Conservation (phyloP, 257 asterid genomes). For the Fraxinus anomala region DNA sequence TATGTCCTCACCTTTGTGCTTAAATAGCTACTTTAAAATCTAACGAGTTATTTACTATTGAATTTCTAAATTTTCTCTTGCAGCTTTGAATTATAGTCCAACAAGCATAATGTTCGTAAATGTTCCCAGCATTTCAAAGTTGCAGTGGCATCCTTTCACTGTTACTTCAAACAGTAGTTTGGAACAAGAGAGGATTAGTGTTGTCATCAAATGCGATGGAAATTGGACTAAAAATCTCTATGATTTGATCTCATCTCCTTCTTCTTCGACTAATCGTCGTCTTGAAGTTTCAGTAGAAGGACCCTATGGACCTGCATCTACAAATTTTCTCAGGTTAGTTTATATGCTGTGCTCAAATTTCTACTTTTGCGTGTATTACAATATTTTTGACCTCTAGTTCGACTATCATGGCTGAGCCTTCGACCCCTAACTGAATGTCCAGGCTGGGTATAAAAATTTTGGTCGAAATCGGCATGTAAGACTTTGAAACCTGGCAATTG, state of each 20-base stretch:
- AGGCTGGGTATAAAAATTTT: too few species aligned
- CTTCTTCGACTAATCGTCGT: slow-evolving; percentile 41
- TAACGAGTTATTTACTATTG: too few species aligned
- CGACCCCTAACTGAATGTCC: too few species aligned
- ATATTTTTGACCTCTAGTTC: too few species aligned
- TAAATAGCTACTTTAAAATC: too few species aligned
- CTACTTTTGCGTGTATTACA: too few species aligned
- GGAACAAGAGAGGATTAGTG: slow-evolving; percentile 74
- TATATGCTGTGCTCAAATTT: neutral
- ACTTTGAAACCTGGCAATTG: too few species aligned
- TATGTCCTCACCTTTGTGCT: too few species aligned
- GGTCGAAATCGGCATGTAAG: too few species aligned
- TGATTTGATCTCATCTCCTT: slow-evolving; percentile 57
- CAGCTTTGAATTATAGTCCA: slow-evolving; percentile 71
- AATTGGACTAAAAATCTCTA: slow-evolving; percentile 80
- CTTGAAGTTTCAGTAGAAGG: slow-evolving; percentile 85
- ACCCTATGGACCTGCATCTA: slow-evolving; percentile 85
- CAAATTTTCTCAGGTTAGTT: slow-evolving; percentile 68
- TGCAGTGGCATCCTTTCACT: slow-evolving; percentile 99
- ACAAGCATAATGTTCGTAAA: slow-evolving; percentile 80
- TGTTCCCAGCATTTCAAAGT: slow-evolving; percentile 74
- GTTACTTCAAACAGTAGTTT: slow-evolving; percentile 64
- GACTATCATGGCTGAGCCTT: too few species aligned
- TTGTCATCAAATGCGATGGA: slow-evolving; percentile 79
- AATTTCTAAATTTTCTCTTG: neutral